phyloP scores from a whole-genome alignment of 2,329 filamentous ascomycete genomes.

The Atkinsonella texensis region DNA sequence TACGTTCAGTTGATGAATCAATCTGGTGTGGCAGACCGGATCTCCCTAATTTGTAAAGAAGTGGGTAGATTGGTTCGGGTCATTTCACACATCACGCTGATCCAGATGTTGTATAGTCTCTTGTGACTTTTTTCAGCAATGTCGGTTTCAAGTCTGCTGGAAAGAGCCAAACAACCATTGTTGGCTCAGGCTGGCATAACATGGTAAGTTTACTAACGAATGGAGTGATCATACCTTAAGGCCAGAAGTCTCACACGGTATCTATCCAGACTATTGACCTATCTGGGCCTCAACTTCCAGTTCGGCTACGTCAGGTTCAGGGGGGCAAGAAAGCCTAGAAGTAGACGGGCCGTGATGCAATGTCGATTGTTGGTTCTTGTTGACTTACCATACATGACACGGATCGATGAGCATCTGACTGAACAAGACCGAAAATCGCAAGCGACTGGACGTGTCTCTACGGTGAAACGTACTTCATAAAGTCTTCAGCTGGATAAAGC shows the following conservation, averaged over 20 bases:
- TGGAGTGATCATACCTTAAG: background rate
- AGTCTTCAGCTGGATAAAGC: background rate
- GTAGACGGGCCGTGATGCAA: background rate
- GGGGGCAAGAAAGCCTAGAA: background rate
- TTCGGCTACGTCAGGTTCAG: background rate
- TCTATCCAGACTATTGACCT: constrained; percentile 2
- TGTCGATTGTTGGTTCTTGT: background rate
- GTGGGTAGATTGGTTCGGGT: constrained; percentile 5
- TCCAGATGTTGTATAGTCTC: constrained; percentile 33
- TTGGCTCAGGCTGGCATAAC: constrained; percentile 70
- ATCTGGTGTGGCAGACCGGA: constrained; percentile 55
- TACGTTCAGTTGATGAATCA: constrained; percentile 53
- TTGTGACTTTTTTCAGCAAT: constrained; percentile 65
- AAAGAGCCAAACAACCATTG: constrained; percentile 57
- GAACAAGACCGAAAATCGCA: background rate
- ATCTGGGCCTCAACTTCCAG: background rate
- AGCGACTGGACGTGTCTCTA: background rate
- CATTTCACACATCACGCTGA: background rate
- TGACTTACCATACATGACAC: background rate
- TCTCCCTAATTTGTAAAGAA: constrained; percentile 63
- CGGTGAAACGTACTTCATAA: background rate
- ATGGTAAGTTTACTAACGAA: constrained; percentile 44
- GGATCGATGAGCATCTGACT: background rate
- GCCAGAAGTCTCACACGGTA: background rate
- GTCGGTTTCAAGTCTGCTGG: constrained; percentile 62